phyloP scores from a whole-genome alignment of 1,139 yeast genomes.

The Yamadazyma dushanensis region DNA sequence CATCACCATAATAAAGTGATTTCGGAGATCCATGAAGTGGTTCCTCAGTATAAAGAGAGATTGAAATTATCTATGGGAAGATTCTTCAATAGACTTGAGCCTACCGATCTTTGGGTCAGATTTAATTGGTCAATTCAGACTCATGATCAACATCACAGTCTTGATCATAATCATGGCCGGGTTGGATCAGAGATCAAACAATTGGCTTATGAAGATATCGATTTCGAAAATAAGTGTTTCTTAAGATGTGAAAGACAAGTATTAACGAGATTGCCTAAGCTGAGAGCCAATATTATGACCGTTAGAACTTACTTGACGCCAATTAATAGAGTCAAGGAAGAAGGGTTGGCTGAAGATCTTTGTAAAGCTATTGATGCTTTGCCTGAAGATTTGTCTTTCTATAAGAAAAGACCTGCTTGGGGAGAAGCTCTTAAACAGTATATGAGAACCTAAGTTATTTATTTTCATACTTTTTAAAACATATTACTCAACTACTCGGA shows the following conservation, averaged over 20 bases:
- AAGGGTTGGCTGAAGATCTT: conserved; percentile 44
- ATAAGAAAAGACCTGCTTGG: conserved; percentile 64
- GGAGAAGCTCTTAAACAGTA: conserved; percentile 60
- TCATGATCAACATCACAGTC: conserved; percentile 26
- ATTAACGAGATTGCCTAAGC: conserved; percentile 38
- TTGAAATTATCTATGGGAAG: conserved; percentile 37
- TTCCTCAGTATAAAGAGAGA: conserved; percentile 39
- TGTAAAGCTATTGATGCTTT: conserved; percentile 58
- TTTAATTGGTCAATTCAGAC: conserved; percentile 47
- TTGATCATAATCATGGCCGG: conserved; percentile 34
- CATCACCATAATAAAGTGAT: conserved; percentile 33
- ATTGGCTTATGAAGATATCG: conserved; percentile 29
- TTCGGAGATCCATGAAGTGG: conserved; percentile 41
- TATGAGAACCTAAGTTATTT: conserved; percentile 19
- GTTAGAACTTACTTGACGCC: conserved; percentile 45
- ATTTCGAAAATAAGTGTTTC: conserved; percentile 37
- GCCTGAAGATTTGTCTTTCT: conserved; percentile 57
- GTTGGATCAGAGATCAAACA: conserved; percentile 27
- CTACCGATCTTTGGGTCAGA: conserved; percentile 41
- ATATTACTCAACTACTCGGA: conserved; percentile 26
- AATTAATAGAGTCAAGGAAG: conserved; percentile 31
- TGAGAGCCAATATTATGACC: conserved; percentile 41
- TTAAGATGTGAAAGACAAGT: conserved; percentile 44
- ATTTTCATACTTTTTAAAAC: conserved; percentile 2
- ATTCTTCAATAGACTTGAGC: conserved; percentile 37